Conservation (phyloP, 345 rosid genomes). For the Balakata baccata region DNA sequence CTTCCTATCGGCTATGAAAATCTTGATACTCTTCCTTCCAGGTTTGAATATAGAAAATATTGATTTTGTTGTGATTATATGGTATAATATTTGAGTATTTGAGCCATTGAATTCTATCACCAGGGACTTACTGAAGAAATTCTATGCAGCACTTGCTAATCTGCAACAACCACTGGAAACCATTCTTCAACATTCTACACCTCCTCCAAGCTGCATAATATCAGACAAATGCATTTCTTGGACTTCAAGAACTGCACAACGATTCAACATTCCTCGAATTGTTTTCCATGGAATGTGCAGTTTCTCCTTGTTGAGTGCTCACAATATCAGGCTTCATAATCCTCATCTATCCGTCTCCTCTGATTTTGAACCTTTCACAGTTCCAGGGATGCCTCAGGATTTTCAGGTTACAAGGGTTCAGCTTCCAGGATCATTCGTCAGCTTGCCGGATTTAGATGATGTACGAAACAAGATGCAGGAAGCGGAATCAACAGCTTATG, state of each 20-base stretch:
- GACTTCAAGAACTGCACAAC: constrained; percentile 50
- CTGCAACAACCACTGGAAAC: constrained; percentile 56
- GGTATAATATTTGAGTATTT: no score
- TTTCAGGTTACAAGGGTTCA: constrained; percentile 48
- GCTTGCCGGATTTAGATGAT: constrained; percentile 47
- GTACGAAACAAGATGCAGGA: constrained; percentile 60
- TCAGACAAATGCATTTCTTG: constrained; percentile 70
- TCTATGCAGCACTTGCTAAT: constrained; percentile 46
- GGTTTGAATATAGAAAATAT: no score
- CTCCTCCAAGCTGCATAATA: constrained; percentile 64
- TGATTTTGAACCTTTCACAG: constrained; percentile 49
- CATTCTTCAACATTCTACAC: constrained; percentile 33
- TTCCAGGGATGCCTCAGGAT: constrained; percentile 50
- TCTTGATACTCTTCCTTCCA: constrained; percentile 65
- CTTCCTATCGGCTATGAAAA: constrained; percentile 69
- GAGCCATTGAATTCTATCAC: no score
- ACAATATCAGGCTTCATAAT: constrained; percentile 40
- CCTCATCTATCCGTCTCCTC: constrained; percentile 43
- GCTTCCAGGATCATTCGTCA: constrained; percentile 55
- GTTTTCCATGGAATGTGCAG: constrained; percentile 79
- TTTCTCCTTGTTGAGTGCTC: constrained; percentile 56
- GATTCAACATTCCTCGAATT: constrained; percentile 59
- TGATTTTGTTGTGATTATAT: no score
- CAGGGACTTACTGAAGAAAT: constrained; percentile 41
- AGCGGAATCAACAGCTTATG: constrained; percentile 55